Percentiles rank a stretch among this genome's conserved stretches.
phyloP scores from a whole-genome alignment of 495 filamentous ascomycete species.

The Aspergillus steynii region DNA sequence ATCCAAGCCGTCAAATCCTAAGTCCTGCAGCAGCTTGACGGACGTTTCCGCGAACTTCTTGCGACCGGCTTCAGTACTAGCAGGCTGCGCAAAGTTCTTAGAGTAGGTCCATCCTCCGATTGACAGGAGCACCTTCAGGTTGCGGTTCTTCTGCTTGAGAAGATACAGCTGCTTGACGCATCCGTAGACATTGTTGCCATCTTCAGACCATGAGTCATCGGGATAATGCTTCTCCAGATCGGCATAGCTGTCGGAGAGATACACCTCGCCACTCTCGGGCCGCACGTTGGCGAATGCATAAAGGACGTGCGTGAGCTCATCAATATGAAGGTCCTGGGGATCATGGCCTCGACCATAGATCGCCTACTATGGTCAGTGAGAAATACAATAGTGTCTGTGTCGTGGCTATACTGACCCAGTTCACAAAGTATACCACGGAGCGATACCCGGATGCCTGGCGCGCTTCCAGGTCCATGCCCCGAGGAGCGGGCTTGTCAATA shows the following conservation, averaged over 20 bases:
- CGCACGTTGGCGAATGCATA: slow-evolving; percentile 77
- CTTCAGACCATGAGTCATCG: slow-evolving; percentile 38
- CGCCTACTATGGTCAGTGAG: slow-evolving; percentile 43
- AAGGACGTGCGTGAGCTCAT: slow-evolving; percentile 77
- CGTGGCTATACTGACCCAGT: slow-evolving; percentile 8
- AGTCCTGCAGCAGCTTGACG: slow-evolving; percentile 63
- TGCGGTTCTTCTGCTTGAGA: slow-evolving; percentile 80
- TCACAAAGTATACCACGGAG: slow-evolving; percentile 14
- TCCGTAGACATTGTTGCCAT: slow-evolving; percentile 42
- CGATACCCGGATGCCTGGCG: slow-evolving; percentile 2
- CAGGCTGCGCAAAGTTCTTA: slow-evolving; percentile 72
- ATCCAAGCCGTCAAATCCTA: slow-evolving; percentile 62
- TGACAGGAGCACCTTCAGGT: slow-evolving; percentile 84
- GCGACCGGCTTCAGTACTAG: slow-evolving; percentile 57
- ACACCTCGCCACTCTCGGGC: slow-evolving; percentile 62
- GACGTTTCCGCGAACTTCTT: slow-evolving; percentile 68
- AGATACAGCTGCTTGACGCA: slow-evolving; percentile 94
- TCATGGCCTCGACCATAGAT: slow-evolving; percentile 74
- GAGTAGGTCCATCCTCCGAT: slow-evolving; percentile 97
- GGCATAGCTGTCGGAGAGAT: slow-evolving; percentile 78
- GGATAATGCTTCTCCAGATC: slow-evolving; percentile 82
- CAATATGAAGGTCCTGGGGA: slow-evolving; percentile 71
- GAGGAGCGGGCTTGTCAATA: not conserved
- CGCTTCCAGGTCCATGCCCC: not conserved
- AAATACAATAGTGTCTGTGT: too few relatives aligned